Evolutionary conservation across 495 filamentous ascomycete species (phyloP).

Genomic region (Neurospora sp.): DNA sequence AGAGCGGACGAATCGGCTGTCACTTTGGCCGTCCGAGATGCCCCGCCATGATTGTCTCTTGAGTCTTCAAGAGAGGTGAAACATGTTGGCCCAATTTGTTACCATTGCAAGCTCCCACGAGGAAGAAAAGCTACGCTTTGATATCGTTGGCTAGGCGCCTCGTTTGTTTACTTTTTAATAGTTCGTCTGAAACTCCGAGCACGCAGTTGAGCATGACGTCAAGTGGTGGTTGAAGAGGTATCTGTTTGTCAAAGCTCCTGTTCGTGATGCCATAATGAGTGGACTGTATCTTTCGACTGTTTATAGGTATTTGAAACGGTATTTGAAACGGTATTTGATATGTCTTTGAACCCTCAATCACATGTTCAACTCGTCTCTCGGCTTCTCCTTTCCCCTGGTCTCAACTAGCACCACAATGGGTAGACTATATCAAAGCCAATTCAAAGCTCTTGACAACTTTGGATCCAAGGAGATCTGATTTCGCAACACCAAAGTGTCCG

Average conservation of each 20-base stretch:
- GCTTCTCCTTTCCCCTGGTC: not conserved
- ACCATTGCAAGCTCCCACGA: not conserved
- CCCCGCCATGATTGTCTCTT: not conserved
- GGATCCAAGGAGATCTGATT: not conserved
- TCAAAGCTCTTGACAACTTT: not conserved
- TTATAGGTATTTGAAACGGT: too few species aligned
- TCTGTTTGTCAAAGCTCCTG: not conserved
- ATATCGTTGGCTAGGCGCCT: too few species aligned
- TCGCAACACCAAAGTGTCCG: not conserved
- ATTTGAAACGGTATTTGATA: not conserved
- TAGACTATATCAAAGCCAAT: not conserved
- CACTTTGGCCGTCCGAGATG: not conserved
- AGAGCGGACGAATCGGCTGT: not conserved
- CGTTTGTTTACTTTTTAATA: not conserved
- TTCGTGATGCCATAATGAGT: not conserved
- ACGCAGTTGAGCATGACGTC: not conserved
- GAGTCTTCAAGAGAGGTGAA: not conserved
- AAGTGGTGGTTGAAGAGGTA: not conserved
- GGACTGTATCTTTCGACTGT: too few species aligned
- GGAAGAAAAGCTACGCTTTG: not conserved
- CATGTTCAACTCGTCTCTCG: not conserved
- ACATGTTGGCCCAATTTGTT: not conserved
- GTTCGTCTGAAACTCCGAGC: not conserved
- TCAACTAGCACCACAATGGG: not conserved
- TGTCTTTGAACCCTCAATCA: not conserved